These are phyloP conservation scores for Tuber calosporum DNA, from an alignment of 495 filamentous ascomycete species.

Conservation along the genomic window DNA sequence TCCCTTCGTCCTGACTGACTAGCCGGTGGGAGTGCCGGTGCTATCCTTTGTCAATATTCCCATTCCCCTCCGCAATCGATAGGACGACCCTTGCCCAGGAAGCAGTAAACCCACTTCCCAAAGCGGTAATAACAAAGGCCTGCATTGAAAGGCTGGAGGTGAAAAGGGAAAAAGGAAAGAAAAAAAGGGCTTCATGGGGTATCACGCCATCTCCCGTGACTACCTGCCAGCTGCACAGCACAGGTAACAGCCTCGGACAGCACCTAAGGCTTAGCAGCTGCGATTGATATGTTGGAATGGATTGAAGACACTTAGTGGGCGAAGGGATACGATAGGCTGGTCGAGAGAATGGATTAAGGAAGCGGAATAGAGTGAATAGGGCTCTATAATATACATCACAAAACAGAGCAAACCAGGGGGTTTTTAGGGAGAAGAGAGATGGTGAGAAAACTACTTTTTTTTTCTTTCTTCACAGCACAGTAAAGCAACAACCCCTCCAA, in stretches of 20 bases:
- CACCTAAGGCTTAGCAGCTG: background rate
- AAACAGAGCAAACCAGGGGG: background rate
- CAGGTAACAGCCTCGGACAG: background rate
- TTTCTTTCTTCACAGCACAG: background rate
- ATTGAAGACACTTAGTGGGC: background rate
- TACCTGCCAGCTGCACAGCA: background rate
- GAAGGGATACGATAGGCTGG: background rate
- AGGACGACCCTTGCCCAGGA: background rate
- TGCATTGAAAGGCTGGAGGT: background rate
- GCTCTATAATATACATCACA: background rate
- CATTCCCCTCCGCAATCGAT: background rate
- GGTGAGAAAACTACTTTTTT: background rate
- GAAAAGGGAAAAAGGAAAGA: background rate
- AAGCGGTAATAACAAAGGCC: background rate
- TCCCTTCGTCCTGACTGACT: background rate
- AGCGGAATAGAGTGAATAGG: background rate
- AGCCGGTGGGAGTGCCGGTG: background rate
- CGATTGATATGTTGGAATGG: background rate
- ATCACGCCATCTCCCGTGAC: slow-evolving; percentile 5
- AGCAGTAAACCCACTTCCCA: background rate
- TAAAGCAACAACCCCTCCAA: background rate
- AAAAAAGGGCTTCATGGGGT: background rate
- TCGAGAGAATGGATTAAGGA: background rate
- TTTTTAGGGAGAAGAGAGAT: background rate
- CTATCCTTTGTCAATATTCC: background rate